Evolutionary conservation across 768 basidiomycete genomes (phyloP).

Genomic region (Russula vinacea): DNA sequence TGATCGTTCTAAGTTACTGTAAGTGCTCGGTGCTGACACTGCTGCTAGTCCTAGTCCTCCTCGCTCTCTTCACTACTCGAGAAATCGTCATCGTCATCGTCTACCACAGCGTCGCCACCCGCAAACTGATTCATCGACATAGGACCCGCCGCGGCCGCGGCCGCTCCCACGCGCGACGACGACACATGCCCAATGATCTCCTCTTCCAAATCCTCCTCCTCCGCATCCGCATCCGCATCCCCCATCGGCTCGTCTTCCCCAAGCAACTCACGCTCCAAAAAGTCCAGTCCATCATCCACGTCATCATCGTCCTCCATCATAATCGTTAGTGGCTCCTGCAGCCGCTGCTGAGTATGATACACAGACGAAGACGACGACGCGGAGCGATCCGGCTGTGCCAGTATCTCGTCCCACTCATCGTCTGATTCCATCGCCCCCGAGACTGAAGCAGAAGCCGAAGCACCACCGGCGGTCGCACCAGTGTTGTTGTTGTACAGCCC

Average conservation of each 20-base stretch:
- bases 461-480: slow-evolving; percentile 24
- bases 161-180: slow-evolving; percentile 16
- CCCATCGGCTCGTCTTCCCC: slow-evolving; percentile 24
- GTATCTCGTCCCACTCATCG: slow-evolving; percentile 49
- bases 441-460: background rate
- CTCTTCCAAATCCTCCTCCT: slow-evolving; percentile 53
- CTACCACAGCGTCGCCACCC: slow-evolving; percentile 36
- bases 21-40: background rate
- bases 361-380: background rate
- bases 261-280: slow-evolving; percentile 26
- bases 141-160: background rate
- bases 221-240: slow-evolving; percentile 1
- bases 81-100: slow-evolving; percentile 49
- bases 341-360: slow-evolving; percentile 30
- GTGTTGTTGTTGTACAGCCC: slow-evolving; percentile 25
- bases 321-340: slow-evolving; percentile 37
- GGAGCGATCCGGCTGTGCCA: slow-evolving; percentile 1
- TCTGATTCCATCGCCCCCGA: slow-evolving; percentile 37
- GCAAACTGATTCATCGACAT: slow-evolving; percentile 51
- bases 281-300: slow-evolving; percentile 32
- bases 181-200: slow-evolving; percentile 30
- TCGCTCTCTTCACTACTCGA: slow-evolving; percentile 55
- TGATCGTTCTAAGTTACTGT: background rate
- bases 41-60: slow-evolving; percentile 5
- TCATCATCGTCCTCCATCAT: slow-evolving; percentile 39